Base-by-base conservation (phyloP, 768 basidiomycete genomes). In the Sporobolomyces pararoseus region DNA sequence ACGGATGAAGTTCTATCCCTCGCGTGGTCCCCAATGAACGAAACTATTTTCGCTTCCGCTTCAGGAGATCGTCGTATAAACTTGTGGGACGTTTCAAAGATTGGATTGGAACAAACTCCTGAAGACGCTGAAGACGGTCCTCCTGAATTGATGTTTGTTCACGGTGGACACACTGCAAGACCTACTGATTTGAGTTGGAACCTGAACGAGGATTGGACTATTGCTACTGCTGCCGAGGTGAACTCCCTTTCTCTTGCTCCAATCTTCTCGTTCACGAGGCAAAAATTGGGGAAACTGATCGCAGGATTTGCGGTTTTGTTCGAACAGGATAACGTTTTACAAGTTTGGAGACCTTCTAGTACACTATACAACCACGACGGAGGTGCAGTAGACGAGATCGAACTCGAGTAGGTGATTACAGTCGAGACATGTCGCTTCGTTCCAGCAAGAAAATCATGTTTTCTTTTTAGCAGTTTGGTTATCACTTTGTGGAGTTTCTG, bases 121-220 rank as follows among this genome's bases (percentile, higher is more conserved):
- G 96, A 99, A 74, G 96, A 99, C 77, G 90, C 92, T 67, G 96
- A 99, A 79, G 96, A 99, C 76, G 96, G 96, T 1, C 93, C 96
- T 21, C 96, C 96, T 1, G 96, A 99, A 79, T 81, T 98, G 66
- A 80, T 98, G 73, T 99, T 99, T 79, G 85, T 97, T 54, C 96
- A 99, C 75, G 96, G 96, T 75, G 96, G 85, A 73, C 78, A 75
- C 66, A 79, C 74, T 49, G 19, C 29, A 34, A 86, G 90, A 39
- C 92, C 92, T 2, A 89, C 90, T 1, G 96, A 99, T 80, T 88
- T 98, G 79, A 89, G 88, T 77, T 98, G 96, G 96, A 76, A 71
- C 65, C 75, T 76, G 46, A 63, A 68, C 17, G 76, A 77, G 47
- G 70, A 74, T 19, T 75, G 74, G 74, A 72, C 66, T 25, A 27